phyloP scores from a whole-genome alignment of 2,329 filamentous ascomycete species.

The Dothideomycetes sp. region DNA sequence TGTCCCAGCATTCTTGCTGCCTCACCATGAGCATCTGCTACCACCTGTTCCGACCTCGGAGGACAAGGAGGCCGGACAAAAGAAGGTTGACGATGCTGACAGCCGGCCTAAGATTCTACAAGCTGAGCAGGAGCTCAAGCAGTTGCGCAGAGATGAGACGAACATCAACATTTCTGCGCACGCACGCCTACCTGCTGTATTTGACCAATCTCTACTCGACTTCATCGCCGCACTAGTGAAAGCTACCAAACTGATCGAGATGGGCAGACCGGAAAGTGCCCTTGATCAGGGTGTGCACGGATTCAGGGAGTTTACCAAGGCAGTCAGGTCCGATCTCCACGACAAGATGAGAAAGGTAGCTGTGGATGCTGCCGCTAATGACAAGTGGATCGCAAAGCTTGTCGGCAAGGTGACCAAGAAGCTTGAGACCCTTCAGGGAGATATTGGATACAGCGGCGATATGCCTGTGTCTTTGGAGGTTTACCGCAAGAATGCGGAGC shows the following conservation, averaged over 20 bases:
- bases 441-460: slow-evolving; percentile 42
- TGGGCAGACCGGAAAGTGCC: slow-evolving; percentile 34
- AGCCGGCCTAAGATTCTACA: slow-evolving; percentile 36
- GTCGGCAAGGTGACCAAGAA: slow-evolving; percentile 43
- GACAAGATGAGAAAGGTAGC: slow-evolving; percentile 19
- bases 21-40: slow-evolving; percentile 47
- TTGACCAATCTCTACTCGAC: slow-evolving; percentile 44
- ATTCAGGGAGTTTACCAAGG: slow-evolving; percentile 24
- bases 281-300: slow-evolving; percentile 23
- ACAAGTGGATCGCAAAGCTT: slow-evolving; percentile 46
- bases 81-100: slow-evolving; percentile 34
- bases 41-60: slow-evolving; percentile 32
- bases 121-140: slow-evolving; percentile 31
- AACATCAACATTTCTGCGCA: slow-evolving; percentile 41
- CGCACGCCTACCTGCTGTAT: slow-evolving; percentile 39
- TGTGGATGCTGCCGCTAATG: slow-evolving; percentile 33
- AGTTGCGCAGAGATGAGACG: slow-evolving; percentile 39
- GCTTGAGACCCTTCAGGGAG: slow-evolving; percentile 41
- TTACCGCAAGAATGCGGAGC: slow-evolving; percentile 29
- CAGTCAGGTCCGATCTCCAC: slow-evolving; percentile 20
- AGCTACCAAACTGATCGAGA: slow-evolving; percentile 48
- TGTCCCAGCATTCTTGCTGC: slow-evolving; percentile 42
- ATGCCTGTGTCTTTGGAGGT: slow-evolving; percentile 36
- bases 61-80: slow-evolving; percentile 27
- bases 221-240: slow-evolving; percentile 49